Evolutionary conservation across 2,329 filamentous ascomycete genomes (phyloP).

Genomic region (Epicoccum sorghinum): DNA sequence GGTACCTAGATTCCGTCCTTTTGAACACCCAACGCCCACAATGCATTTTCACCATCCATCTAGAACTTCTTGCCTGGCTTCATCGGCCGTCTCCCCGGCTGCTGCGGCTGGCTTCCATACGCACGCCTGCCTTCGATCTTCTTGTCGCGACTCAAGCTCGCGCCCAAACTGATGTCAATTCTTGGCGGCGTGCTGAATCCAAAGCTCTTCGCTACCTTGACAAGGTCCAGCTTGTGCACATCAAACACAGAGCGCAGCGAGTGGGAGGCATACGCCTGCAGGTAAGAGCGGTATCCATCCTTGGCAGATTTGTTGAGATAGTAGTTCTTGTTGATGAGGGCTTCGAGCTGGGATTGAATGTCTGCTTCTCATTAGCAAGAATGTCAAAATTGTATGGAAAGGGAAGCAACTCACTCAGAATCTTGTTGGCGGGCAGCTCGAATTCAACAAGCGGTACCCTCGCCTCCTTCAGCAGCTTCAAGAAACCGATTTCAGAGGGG

Average conservation of each 20-base stretch:
- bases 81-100: constrained; percentile 59
- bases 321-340: constrained; percentile 93
- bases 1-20: background rate
- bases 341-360: constrained; percentile 76
- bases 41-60: constrained; percentile 8
- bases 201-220: constrained; percentile 84
- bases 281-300: constrained; percentile 82
- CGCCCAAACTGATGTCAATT: constrained; percentile 78
- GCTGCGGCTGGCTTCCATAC: constrained; percentile 80
- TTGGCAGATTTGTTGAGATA: constrained; percentile 88
- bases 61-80: constrained; percentile 52
- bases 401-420: constrained; percentile 58
- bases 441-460: constrained; percentile 95
- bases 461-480: constrained; percentile 87
- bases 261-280: constrained; percentile 93
- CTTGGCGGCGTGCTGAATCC: constrained; percentile 78
- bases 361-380: constrained; percentile 54
- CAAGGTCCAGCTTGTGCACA: constrained; percentile 79
- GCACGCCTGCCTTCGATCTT: constrained; percentile 66
- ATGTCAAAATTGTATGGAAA: background rate
- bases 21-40: constrained; percentile 22
- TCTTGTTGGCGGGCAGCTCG: constrained; percentile 90
- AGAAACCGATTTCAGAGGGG: constrained; percentile 89
- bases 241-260: constrained; percentile 83
- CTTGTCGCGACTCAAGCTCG: constrained; percentile 77